Evolutionary conservation across 2,329 filamentous ascomycete species (phyloP), one percentile per base, ranked within the genome.

Genomic region (Aspergillus sergii): DNA sequence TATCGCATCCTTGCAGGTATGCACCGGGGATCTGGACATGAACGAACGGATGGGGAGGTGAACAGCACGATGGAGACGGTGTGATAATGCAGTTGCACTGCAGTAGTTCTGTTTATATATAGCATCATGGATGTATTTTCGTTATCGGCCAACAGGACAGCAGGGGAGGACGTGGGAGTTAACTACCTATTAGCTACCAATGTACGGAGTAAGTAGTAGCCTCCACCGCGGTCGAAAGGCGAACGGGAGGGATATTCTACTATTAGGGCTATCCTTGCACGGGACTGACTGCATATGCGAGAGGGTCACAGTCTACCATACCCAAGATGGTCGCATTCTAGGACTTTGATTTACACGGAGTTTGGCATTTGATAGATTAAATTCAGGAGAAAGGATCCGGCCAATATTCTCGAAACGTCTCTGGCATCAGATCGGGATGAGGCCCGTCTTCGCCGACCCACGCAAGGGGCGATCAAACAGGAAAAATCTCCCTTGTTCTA

Each of bases 61-160:
- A 30, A 51, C 21, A 23, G 5, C 19, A 41, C 26, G 46, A 59
- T 53, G 30, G 34, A 6, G 3, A 48, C 48, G 57, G 57, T 59
- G 57, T 59, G 57, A 59, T 39, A 59, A 59, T 51, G 57, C 46
- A 59, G 46, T 11, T 21, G 14, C 4, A 39, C 19, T 53, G 46
- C 57, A 59, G 45, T 41, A 50, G 57, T 36, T 23, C 11, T 0
- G 30, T 21, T 54, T 54, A 34, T 50, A 50, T 50, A 50, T 50
- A 50, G 46, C 19, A 26, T 12, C 6, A 46, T n/a, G 39, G 16
- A n/a, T n/a, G 45, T 16, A 19, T 28, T 16, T 48, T 48, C 16
- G 14, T 26, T 28, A 19, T 5, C 16, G 14, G 28, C 21, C 11
- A 48, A 28, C 12, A 26, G 45, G 11, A 16, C 14, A 16, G 14